These are phyloP conservation scores for Hanseniaspora uvarum DNA, from an alignment of 1,139 yeast species.

Conservation along the genomic window DNA sequence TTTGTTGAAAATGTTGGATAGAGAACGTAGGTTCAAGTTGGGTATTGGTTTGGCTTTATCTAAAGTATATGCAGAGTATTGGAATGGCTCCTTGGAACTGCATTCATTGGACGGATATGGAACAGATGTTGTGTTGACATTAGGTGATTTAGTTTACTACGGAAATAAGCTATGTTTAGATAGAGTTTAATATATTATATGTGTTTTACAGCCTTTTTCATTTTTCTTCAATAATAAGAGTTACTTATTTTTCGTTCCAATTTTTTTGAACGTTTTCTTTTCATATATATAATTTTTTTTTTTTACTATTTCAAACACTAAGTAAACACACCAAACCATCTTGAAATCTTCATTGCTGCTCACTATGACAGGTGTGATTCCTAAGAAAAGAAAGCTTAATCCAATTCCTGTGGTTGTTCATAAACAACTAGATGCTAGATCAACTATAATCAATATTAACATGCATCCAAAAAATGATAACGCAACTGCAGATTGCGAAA, in stretches of 20 bases:
- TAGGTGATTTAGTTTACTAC: conserved; percentile 67
- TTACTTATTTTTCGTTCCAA: too few relatives aligned
- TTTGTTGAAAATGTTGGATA: conserved; percentile 45
- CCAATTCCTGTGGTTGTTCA: background rate
- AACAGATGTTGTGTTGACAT: conserved; percentile 69
- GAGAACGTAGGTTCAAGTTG: conserved; percentile 63
- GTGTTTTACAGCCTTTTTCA: background rate
- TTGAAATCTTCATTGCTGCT: too few relatives aligned
- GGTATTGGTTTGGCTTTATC: conserved; percentile 90
- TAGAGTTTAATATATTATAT: conserved; percentile 41
- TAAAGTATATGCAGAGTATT: conserved; percentile 83
- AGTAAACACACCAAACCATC: background rate
- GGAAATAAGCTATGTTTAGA: conserved; percentile 60
- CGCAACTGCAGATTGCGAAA: background rate
- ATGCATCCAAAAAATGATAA: background rate
- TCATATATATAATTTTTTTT: background rate
- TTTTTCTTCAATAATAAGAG: too few relatives aligned
- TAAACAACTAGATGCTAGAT: conserved; percentile 1
- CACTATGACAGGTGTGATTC: background rate
- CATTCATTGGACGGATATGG: conserved; percentile 85
- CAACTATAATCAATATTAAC: background rate
- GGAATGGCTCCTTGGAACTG: conserved; percentile 84
- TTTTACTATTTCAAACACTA: background rate
- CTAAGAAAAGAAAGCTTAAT: conserved; percentile 6
- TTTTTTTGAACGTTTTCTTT: background rate